These are phyloP conservation scores for Jacaranda mimosifolia DNA, from an alignment of 257 asterid genomes.

Conservation along the genomic window DNA sequence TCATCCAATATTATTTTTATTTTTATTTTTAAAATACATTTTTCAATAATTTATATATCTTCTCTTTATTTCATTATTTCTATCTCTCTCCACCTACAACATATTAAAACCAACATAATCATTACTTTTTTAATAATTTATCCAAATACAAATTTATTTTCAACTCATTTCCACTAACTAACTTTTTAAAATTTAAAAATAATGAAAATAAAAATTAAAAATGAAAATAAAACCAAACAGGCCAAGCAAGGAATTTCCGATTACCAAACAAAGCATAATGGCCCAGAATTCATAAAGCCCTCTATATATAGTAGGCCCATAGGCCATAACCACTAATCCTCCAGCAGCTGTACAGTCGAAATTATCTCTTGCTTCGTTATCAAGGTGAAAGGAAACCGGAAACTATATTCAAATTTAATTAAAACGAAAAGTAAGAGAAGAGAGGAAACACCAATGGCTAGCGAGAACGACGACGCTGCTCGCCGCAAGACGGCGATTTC, in stretches of 20 bases:
- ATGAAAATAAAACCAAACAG: too few relatives aligned
- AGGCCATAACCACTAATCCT: slow-evolving; percentile 26
- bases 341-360: not conserved
- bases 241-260: not conserved
- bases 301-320: slow-evolving; percentile 23
- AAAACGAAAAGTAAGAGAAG: not conserved
- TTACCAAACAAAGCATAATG: not conserved
- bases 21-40: too few relatives aligned
- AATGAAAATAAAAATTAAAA: too few relatives aligned
- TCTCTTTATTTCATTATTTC: too few relatives aligned
- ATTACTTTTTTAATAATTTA: too few relatives aligned
- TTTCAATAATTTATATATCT: too few relatives aligned
- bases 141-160: too few relatives aligned
- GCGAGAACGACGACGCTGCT: slow-evolving; percentile 61
- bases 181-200: too few relatives aligned
- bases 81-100: too few relatives aligned
- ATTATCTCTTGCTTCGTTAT: slow-evolving; percentile 33
- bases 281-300: slow-evolving; percentile 23
- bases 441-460: slow-evolving; percentile 40
- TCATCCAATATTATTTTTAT: too few relatives aligned
- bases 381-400: slow-evolving; percentile 11
- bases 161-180: too few relatives aligned
- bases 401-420: not conserved
- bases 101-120: too few relatives aligned
- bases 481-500: slow-evolving; percentile 61